These are phyloP conservation scores for Sporothrix variecibatus DNA, from an alignment of 2,329 filamentous ascomycete species.

Conservation along the genomic window DNA sequence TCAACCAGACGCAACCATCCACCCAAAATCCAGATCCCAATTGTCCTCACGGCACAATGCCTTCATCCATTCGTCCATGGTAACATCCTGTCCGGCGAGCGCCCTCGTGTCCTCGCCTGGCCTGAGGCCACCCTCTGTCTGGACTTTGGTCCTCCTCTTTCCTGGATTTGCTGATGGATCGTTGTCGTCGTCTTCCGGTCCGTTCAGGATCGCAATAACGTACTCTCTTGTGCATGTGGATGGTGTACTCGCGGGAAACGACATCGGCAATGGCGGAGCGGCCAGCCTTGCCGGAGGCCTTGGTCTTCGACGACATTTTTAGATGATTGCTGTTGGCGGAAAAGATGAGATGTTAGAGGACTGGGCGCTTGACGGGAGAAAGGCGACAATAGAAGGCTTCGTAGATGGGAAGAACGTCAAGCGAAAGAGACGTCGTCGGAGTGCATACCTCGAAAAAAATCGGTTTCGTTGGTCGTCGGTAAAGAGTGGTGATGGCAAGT, in stretches of 20 bases:
- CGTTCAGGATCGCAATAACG: slow-evolving; percentile 46
- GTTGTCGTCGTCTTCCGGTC: background rate
- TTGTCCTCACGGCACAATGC: background rate
- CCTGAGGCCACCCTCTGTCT: background rate
- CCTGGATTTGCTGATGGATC: background rate
- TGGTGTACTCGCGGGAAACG: slow-evolving; percentile 99
- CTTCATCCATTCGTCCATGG: too few species aligned
- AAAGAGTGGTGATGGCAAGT: slow-evolving; percentile 25
- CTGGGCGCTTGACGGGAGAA: background rate
- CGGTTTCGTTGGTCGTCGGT: slow-evolving; percentile 28
- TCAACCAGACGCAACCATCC: background rate
- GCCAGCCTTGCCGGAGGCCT: slow-evolving; percentile 66
- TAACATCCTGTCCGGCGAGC: background rate
- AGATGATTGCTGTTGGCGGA: slow-evolving; percentile 19
- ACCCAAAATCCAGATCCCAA: background rate
- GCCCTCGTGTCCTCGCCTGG: background rate
- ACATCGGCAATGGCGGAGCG: slow-evolving; percentile 98
- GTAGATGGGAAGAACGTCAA: slow-evolving; percentile 1
- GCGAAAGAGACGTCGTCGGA: slow-evolving; percentile 1
- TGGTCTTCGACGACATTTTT: slow-evolving; percentile 68
- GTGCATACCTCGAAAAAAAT: slow-evolving; percentile 28
- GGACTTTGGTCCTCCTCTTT: background rate
- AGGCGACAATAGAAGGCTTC: background rate
- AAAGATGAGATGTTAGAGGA: slow-evolving; percentile 20
- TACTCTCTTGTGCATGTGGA: slow-evolving; percentile 99